Base-by-base conservation (phyloP, 805 yeast genomes). In the Saccharomycopsis capsularis region DNA sequence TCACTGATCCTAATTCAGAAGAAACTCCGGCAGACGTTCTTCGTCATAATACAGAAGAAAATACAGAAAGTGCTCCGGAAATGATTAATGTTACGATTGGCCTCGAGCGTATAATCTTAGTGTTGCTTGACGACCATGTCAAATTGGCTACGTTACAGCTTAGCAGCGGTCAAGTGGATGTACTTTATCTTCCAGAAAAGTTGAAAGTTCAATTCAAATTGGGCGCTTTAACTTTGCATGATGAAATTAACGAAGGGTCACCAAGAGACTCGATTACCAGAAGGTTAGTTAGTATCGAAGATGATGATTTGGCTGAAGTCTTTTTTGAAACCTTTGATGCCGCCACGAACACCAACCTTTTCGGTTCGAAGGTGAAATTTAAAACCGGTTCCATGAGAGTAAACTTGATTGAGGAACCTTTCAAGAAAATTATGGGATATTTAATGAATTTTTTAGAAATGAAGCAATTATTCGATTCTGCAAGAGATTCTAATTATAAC, bases 391-490 rank as follows among this genome's bases (percentile, higher is more conserved):
- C 96, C 0, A 68, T 87, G 56, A 78, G 76, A 50, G 65, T 93
- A 3, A 85, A 81, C 61, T 85, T 90, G 60, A 81, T 88, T 18
- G 96, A 91, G 57, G 84, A 80, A 51, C 84, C 97, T 0, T 73
- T 89, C 50, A 73, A 80, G 30, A 75, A 81, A 55, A 74, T 95
- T 9, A 59, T 83, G 27, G 70, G 74, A 9, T 91, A 79, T 58
- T 67, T 88, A 57, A 78, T 78, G 55, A 84, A 83, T 56, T 85
- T 95, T 59, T 82, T 79, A 51, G 76, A 76, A 56, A 87, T 91
- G 95, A 93, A 93, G 63, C 78, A 76, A 3, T 71, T 90, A n/a
- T 95, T 85, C 63, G 99, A 93, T 59, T 69, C 76, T 19, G 95
- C 98, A 0, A 75, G 98, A 50, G 87, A 83, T 58, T 86, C 89